Base-by-base conservation (phyloP, 345 rosid genomes). In the Salix caprea region DNA sequence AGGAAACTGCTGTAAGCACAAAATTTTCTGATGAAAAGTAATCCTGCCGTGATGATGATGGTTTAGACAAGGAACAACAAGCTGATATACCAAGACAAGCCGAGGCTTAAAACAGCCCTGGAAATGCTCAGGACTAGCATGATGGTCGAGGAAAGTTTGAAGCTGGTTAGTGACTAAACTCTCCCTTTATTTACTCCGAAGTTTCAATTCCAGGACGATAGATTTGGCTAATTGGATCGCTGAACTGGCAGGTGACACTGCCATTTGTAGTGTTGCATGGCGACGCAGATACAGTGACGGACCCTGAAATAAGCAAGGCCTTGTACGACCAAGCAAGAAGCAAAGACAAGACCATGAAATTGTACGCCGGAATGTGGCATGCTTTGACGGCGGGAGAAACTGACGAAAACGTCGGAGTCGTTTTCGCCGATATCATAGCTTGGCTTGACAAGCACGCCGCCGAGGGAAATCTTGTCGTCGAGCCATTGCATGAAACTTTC, bases 361-460 rank as follows among this genome's bases (percentile, higher is more conserved):
- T 96, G 50, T 96, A 93, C 77, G 90, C 92, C 0, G 97, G 96
- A 54, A 96, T 96, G 99, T 96, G 99, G 99, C 99, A 96, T 50
- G 93, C 76, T 15, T 78, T 96, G 70, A 93, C 98, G 3, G 79
- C 90, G 0, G 99, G 99, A 8, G 99, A 96, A 80, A 91, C 98
- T 0, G 96, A 93, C 1, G 88, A 84, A 4, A 93, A 96, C 83
- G 78, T 91, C 0, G 89, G 85, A 64, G 86, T 87, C 4, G 98
- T 96, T 18, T 93, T 93, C 39, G 89, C 84, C 5, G 97, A 96
- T 67, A 86, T 96, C 56, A 80, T 88, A 19, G 69, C 78, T 5
- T 96, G 99, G 99, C 98, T 93, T 10, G 86, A 92, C 48, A 75
- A 74, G 48, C 97, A 78, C 73, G 70, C 84, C 11, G 79, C 54